phyloP scores from a whole-genome alignment of 352 stramenopile species.

The Discostella stelligera region DNA sequence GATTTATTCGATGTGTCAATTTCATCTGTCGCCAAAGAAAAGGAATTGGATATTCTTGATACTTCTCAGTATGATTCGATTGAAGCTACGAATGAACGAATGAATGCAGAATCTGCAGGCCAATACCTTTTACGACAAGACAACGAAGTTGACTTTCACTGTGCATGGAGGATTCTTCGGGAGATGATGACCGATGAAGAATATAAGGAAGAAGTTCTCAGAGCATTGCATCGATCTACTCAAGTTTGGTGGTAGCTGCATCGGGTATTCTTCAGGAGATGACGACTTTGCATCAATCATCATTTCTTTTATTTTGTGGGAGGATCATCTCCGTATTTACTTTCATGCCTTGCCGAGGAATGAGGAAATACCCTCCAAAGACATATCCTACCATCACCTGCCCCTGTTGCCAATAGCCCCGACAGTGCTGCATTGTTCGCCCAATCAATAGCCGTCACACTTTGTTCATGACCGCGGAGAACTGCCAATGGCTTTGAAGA shows the following conservation, averaged over 20 bases:
- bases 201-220: constrained; percentile 59
- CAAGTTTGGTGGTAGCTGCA: constrained; percentile 14
- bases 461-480: constrained; percentile 39
- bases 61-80: constrained; percentile 59
- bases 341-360: constrained; percentile 18
- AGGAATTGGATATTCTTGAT: constrained; percentile 19
- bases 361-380: constrained; percentile 69
- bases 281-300: no score
- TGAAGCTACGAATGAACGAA: constrained; percentile 51
- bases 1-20: constrained; percentile 66
- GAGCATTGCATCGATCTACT: constrained; percentile 3
- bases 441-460: constrained; percentile 73
- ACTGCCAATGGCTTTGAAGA: constrained; percentile 47
- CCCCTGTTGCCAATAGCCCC: constrained; percentile 68
- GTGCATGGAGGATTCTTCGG: constrained; percentile 63
- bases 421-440: constrained; percentile 49
- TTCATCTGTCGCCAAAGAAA: constrained; percentile 30
- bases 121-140: constrained; percentile 61
- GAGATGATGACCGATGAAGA: constrained; percentile 65
- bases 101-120: constrained; percentile 52
- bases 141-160: constrained; percentile 70
- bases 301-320: no score
- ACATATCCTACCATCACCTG: constrained; percentile 59
- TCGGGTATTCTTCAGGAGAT: no score
- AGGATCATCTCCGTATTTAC: no score